These are phyloP conservation scores for Crucibulum laeve DNA, from an alignment of 768 basidiomycete genomes.

Conservation along the genomic window DNA sequence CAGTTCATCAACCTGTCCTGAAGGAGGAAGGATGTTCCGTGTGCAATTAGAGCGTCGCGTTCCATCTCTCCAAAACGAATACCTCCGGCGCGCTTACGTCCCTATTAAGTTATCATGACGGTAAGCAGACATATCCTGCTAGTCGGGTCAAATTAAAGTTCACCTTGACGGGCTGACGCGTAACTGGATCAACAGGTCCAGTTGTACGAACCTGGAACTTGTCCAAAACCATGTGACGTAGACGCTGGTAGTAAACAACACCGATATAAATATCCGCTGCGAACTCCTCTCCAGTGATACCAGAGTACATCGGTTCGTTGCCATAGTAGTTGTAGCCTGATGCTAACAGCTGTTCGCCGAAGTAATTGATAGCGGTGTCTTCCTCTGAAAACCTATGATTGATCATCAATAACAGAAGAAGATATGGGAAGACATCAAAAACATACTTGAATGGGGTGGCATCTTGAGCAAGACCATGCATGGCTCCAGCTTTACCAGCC, in stretches of 20 bases:
- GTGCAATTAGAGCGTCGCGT: constrained; percentile 96
- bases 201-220: constrained; percentile 99
- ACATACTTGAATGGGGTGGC: constrained; percentile 96
- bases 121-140: background rate
- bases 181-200: constrained; percentile 93
- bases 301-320: constrained; percentile 99
- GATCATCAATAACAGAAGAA: constrained; percentile 10
- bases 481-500: constrained; percentile 98
- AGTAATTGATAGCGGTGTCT: constrained; percentile 97
- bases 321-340: constrained; percentile 99
- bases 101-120: constrained; percentile 38
- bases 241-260: constrained; percentile 96
- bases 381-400: constrained; percentile 81
- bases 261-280: constrained; percentile 98
- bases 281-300: constrained; percentile 98
- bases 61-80: constrained; percentile 99
- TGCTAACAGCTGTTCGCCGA: constrained; percentile 89
- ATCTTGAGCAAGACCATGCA: constrained; percentile 98
- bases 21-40: constrained; percentile 96
- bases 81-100: constrained; percentile 96
- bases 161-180: constrained; percentile 96
- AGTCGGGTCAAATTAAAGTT: constrained; percentile 14
- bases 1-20: constrained; percentile 99
- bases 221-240: constrained; percentile 99
- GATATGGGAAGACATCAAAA: constrained; percentile 2